Evolutionary conservation across 2,329 filamentous ascomycete species (phyloP).

Genomic region (Paracorniculantispora psalliotae): DNA sequence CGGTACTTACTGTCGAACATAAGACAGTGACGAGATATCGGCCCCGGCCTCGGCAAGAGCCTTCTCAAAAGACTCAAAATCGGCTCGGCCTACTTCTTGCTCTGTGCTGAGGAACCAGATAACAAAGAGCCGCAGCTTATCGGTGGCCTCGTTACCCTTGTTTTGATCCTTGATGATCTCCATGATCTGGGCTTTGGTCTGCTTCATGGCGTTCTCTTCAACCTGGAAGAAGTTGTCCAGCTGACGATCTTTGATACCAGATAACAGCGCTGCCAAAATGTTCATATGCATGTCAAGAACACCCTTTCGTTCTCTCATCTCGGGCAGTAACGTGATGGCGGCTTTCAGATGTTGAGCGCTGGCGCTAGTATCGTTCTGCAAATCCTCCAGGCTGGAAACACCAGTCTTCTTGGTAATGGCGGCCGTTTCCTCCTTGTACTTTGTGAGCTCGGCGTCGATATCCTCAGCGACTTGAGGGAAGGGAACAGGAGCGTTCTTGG

Average conservation of each 20-base stretch:
- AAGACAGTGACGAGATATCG: conserved; percentile 73
- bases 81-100: conserved; percentile 73
- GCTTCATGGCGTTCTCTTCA: conserved; percentile 88
- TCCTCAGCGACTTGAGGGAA: conserved; percentile 97
- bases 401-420: conserved; percentile 95
- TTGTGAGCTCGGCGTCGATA: conserved; percentile 86
- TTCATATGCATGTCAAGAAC: conserved; percentile 99
- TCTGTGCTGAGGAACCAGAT: conserved; percentile 97
- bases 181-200: conserved; percentile 82
- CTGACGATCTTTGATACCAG: conserved; percentile 88
- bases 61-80: conserved; percentile 83
- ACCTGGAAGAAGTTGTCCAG: conserved; percentile 94
- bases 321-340: conserved; percentile 86
- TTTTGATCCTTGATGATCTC: conserved; percentile 76
- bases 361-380: conserved; percentile 81
- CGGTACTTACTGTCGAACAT: conserved; percentile 70
- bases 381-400: conserved; percentile 84
- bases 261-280: conserved; percentile 71
- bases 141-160: conserved; percentile 77
- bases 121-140: conserved; percentile 90
- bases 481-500: conserved; percentile 80
- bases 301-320: conserved; percentile 88
- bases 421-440: conserved; percentile 92
- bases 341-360: conserved; percentile 94
- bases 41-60: conserved; percentile 70